Conservation (phyloP, 257 asterid species). For the Mentha longifolia region DNA sequence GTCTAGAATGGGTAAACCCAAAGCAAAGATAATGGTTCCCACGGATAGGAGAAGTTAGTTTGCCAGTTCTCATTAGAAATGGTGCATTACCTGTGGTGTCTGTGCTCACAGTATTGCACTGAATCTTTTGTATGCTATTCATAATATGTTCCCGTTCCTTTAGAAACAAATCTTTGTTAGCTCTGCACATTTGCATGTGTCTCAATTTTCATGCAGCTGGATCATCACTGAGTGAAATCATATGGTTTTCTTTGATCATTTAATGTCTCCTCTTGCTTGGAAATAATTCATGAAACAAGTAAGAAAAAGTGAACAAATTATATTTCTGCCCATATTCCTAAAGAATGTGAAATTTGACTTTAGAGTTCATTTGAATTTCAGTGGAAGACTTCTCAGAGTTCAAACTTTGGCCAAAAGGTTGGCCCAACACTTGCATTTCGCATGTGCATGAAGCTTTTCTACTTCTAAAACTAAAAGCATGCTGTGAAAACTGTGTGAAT, state of each 20-base stretch:
- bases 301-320: neutral
- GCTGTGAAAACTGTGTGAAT: neutral
- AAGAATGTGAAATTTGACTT: neutral
- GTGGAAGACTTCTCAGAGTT: slow-evolving; percentile 4
- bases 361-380: neutral
- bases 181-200: neutral
- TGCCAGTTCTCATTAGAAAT: slow-evolving; percentile 8
- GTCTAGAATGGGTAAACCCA: slow-evolving; percentile 7
- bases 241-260: slow-evolving; percentile 1
- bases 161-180: slow-evolving; percentile 4
- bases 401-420: slow-evolving; percentile 2
- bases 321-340: neutral
- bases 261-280: slow-evolving; percentile 20
- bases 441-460: neutral
- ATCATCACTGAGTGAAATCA: neutral
- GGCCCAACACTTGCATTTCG: neutral
- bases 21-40: neutral
- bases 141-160: neutral
- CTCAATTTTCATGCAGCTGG: neutral
- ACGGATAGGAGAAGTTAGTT: neutral
- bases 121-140: too few species aligned
- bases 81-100: neutral
- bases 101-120: too few species aligned
- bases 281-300: neutral
- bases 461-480: slow-evolving; percentile 4